These are phyloP conservation scores for Lomentospora prolificans DNA, from an alignment of 2,329 filamentous ascomycete genomes.

Conservation along the genomic window DNA sequence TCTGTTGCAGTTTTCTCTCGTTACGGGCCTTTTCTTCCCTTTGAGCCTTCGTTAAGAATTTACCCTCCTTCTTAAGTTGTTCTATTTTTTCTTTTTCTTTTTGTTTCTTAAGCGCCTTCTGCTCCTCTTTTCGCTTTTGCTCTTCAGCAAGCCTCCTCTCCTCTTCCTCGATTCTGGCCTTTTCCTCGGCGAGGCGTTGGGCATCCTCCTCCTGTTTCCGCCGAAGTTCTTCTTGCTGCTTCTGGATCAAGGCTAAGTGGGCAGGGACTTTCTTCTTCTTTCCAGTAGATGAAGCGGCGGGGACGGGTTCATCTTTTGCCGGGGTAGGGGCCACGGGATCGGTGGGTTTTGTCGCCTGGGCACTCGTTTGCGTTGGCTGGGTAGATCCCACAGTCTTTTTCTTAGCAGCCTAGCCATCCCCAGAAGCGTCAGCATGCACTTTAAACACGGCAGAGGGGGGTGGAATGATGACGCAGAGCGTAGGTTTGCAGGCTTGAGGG, in stretches of 20 bases:
- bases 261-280: constrained; percentile 87
- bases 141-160: constrained; percentile 59
- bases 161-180: constrained; percentile 54
- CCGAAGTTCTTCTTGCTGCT: constrained; percentile 71
- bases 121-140: constrained; percentile 58
- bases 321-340: constrained; percentile 11
- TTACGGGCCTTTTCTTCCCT: constrained; percentile 72
- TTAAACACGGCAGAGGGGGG: background rate
- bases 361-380: constrained; percentile 16
- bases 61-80: constrained; percentile 79
- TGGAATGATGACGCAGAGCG: background rate
- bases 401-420: constrained; percentile 55
- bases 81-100: constrained; percentile 80
- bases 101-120: constrained; percentile 69
- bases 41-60: constrained; percentile 77
- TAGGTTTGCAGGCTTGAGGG: too few relatives aligned
- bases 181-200: constrained; percentile 52
- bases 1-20: constrained; percentile 73
- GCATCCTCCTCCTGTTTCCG: constrained; percentile 57
- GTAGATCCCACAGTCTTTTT: constrained; percentile 49
- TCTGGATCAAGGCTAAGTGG: constrained; percentile 63
- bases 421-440: constrained; percentile 8
- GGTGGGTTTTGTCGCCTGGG: constrained; percentile 17
- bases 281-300: constrained; percentile 37
- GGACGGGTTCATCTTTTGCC: constrained; percentile 20